A percentile compares a stretch with the other conserved stretches of the same genome.
Conservation (phyloP, 208 protist species). For the Crithidia expoeki region DNA sequence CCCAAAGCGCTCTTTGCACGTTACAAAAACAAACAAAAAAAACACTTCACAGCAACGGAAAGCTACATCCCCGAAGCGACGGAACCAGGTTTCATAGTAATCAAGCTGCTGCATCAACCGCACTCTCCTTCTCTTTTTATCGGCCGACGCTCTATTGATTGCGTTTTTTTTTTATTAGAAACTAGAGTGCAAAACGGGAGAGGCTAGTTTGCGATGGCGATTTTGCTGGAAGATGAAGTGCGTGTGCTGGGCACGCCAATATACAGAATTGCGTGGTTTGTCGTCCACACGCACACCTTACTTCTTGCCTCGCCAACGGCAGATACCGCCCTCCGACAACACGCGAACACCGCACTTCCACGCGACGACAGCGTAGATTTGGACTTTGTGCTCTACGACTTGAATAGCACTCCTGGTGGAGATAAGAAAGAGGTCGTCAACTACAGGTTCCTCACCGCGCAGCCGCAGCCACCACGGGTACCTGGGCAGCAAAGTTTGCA, state of each 20-base stretch:
- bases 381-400: conserved; percentile 55
- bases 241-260: conserved; percentile 21
- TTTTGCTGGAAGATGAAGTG: conserved; percentile 8
- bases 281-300: conserved; percentile 15
- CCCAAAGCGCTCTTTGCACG: too few relatives aligned
- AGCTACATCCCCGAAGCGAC: too few relatives aligned
- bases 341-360: not conserved
- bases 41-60: too few relatives aligned
- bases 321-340: not conserved
- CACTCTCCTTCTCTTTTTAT: too few relatives aligned
- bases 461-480: conserved; percentile 29
- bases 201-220: not conserved
- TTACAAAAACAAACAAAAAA: too few relatives aligned
- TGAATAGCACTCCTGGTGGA: not conserved
- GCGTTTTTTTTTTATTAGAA: too few relatives aligned
- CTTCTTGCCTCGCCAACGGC: conserved; percentile 32
- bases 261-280: conserved; percentile 37
- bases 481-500: conserved; percentile 30
- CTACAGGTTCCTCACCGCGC: conserved; percentile 41
- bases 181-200: too few relatives aligned
- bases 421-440: conserved; percentile 33
- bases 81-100: too few relatives aligned
- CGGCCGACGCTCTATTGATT: too few relatives aligned
- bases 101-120: too few relatives aligned
- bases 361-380: conserved; percentile 24